These are phyloP conservation scores for Acorus calamus DNA, from an alignment of 106 monocot genomes.

Conservation along the genomic window DNA sequence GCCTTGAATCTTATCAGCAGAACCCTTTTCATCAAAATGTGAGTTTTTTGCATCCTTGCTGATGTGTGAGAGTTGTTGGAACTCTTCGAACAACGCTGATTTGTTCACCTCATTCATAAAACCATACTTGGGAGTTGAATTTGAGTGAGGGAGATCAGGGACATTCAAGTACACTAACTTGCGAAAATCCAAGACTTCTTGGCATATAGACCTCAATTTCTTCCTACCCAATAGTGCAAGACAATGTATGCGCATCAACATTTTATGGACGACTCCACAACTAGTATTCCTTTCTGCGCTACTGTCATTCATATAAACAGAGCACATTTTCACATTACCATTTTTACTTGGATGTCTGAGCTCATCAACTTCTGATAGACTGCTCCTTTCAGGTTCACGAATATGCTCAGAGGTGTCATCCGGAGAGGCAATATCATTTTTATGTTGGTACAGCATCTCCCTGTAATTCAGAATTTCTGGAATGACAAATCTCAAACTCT, in stretches of 20 bases:
- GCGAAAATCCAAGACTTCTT: not conserved
- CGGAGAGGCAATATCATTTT: too few species aligned
- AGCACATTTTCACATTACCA: too few species aligned
- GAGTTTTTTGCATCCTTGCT: not conserved
- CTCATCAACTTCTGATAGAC: too few species aligned
- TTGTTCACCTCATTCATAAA: not conserved
- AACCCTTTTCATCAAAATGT: not conserved
- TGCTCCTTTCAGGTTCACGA: too few species aligned
- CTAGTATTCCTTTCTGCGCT: too few species aligned
- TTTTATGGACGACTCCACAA: too few species aligned
- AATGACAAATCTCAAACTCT: not conserved
- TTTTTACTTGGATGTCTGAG: too few species aligned
- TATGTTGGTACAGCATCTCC: not conserved
- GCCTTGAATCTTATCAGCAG: not conserved
- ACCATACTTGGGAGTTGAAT: not conserved
- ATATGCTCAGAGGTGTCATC: too few species aligned
- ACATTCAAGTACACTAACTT: constrained; percentile 1
- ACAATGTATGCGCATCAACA: not conserved
- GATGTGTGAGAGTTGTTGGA: too few species aligned
- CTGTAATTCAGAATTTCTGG: constrained; percentile 2
- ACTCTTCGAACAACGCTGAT: too few species aligned
- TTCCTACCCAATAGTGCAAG: constrained; percentile 6
- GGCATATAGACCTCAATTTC: not conserved
- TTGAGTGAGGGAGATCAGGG: not conserved
- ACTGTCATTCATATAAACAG: too few species aligned